Base-by-base conservation (phyloP, 345 rosid genomes). In the Moricandia arvensis region DNA sequence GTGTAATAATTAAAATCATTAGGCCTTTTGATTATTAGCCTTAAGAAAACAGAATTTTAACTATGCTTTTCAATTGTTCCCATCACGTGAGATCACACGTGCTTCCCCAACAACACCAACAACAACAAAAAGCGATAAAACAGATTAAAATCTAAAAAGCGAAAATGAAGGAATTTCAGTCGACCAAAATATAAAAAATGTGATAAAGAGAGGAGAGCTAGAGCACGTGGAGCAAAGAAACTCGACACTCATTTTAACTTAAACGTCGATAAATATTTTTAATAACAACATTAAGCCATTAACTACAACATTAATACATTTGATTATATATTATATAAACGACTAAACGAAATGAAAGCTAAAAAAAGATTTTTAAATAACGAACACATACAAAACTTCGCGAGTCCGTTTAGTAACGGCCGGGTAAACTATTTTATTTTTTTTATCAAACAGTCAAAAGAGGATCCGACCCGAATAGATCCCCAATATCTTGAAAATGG, bases 391-490 rank as follows among this genome's bases (percentile, higher is more conserved):
- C 87, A 89, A 93, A 90, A 87, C 69, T 86, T 21, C 37, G 35
- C 77, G 78, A 6, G 8, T 26, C 69, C 74, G 77, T 66, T 78
- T 5, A 71, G 8, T 38, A 72, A 79, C 79, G 79, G 75, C 72
- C 75, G 68, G 10, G 62, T 79, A 7, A 21, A 31, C 12, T 66
- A 68, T 55, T 21, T 79, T 61, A 49, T 55, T 35, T 21, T 35
- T n/a, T 15, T 2, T 13, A 24, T 83, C 75, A 91, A 54, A 82
- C 66, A 45, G 91, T 80, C 16, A 85, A 59, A 13, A 78, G 72
- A 67, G 94, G 79, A 82, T 94, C 98, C 81, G 88, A 87, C 82
- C 87, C 88, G 81, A 91, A 83, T 37, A 94, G 8, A 47, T 91
- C 98, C 5, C 87, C 97, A 63, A 90, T 85, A 63, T 91, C 97